phyloP scores from a whole-genome alignment of 2,329 filamentous ascomycete genomes.

The Penicillium sp. region DNA sequence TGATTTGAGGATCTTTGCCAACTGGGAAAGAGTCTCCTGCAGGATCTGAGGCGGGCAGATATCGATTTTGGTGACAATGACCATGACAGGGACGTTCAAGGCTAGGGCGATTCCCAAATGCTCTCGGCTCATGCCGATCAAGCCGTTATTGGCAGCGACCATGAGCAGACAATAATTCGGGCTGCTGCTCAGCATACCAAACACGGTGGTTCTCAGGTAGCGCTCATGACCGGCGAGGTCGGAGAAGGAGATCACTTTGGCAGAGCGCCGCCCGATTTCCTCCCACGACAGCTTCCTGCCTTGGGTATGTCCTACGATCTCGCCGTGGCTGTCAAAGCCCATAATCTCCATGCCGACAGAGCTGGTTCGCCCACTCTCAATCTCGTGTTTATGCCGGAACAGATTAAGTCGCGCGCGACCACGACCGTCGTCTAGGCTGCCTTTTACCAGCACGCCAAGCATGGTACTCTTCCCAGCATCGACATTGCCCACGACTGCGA shows the following conservation, averaged over 20 bases:
- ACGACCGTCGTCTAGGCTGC: constrained; percentile 86
- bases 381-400: constrained; percentile 96
- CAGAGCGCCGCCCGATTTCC: constrained; percentile 87
- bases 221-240: constrained; percentile 93
- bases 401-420: constrained; percentile 91
- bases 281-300: constrained; percentile 92
- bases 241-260: constrained; percentile 95
- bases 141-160: constrained; percentile 95
- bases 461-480: constrained; percentile 97
- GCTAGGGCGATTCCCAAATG: constrained; percentile 91
- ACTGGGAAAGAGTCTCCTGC: constrained; percentile 83
- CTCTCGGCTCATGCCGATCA: constrained; percentile 98
- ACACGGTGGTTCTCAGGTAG: constrained; percentile 92
- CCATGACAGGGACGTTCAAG: constrained; percentile 95
- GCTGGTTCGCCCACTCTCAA: constrained; percentile 89
- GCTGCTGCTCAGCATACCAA: constrained; percentile 86
- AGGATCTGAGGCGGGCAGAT: constrained; percentile 95
- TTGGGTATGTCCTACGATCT: constrained; percentile 74
- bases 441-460: constrained; percentile 91
- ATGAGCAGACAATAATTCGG: constrained; percentile 97
- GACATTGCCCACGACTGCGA: constrained; percentile 96
- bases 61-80: constrained; percentile 95
- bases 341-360: constrained; percentile 99
- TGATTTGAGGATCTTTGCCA: constrained; percentile 88
- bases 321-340: constrained; percentile 84